A percentile compares a stretch with the other conserved stretches of the same genome.
Conservation (phyloP, 345 rosid species). For the Eucalyptus paniculata region DNA sequence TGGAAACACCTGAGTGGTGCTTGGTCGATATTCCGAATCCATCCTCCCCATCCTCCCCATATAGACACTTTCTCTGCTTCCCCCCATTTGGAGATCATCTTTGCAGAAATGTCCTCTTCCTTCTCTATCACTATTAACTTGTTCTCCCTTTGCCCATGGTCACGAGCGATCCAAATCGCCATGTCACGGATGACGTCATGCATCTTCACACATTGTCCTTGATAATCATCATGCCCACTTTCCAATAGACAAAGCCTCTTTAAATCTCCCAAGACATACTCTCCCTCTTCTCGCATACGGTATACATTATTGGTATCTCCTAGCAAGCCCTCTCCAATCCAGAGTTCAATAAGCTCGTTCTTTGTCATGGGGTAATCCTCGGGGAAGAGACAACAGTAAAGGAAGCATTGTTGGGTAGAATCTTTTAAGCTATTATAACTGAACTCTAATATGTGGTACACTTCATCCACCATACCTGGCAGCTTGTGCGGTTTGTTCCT, state of each 20-base stretch:
- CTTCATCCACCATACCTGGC: background rate
- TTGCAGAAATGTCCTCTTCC: accelerated
- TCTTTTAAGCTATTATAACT: accelerated
- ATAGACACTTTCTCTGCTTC: background rate
- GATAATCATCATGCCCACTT: accelerated
- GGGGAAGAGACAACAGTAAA: background rate
- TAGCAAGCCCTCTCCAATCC: background rate
- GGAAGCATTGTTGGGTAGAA: background rate
- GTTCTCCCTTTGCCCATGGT: background rate
- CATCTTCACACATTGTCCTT: accelerated
- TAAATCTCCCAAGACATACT: background rate
- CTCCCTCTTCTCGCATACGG: background rate
- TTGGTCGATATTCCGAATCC: accelerated
- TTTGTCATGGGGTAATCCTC: background rate
- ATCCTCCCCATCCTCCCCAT: background rate
- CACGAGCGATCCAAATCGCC: background rate
- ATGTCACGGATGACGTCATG: background rate
- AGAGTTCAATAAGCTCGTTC: background rate
- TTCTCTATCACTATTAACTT: background rate
- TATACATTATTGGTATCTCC: background rate
- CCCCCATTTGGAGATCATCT: background rate
- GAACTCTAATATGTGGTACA: background rate
- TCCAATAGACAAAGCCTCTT: background rate
- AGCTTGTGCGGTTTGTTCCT: accelerated
- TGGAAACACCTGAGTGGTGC: accelerated